These are phyloP conservation scores for Mrakia gelida DNA, from an alignment of 768 basidiomycete species.

Conservation along the genomic window DNA sequence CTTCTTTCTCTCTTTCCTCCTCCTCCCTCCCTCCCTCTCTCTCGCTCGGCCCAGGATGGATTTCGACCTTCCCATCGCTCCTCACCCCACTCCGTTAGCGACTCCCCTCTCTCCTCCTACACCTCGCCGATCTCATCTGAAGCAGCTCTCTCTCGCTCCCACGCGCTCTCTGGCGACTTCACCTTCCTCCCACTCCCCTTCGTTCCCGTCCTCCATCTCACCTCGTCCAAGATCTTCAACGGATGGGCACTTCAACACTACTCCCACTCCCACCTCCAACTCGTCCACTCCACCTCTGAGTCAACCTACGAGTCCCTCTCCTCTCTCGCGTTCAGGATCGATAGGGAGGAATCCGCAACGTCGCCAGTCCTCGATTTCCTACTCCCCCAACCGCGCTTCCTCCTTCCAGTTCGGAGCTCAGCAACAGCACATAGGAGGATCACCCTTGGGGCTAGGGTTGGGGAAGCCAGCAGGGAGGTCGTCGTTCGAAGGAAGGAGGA, in stretches of 20 bases:
- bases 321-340: slow-evolving; percentile 16
- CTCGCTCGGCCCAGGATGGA: not conserved
- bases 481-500: slow-evolving; percentile 1
- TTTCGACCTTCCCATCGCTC: not conserved
- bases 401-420: not conserved
- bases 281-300: not conserved
- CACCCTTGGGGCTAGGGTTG: not conserved
- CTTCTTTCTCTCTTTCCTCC: not conserved
- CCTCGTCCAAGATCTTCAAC: not conserved
- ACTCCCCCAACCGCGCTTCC: not conserved
- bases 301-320: slow-evolving; percentile 9
- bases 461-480: not conserved
- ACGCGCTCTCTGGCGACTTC: not conserved
- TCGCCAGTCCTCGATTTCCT: slow-evolving; percentile 6
- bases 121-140: slow-evolving; percentile 6
- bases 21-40: not conserved
- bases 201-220: not conserved
- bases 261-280: not conserved
- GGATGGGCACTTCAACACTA: not conserved
- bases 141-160: slow-evolving; percentile 17
- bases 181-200: not conserved
- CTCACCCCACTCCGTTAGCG: not conserved
- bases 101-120: not conserved
- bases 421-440: not conserved
- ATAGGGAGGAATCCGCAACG: not conserved